Evolutionary conservation across 345 rosid species (phyloP), one percentile per base, ranked within the genome.

Genomic region (Acer yangbiense): DNA sequence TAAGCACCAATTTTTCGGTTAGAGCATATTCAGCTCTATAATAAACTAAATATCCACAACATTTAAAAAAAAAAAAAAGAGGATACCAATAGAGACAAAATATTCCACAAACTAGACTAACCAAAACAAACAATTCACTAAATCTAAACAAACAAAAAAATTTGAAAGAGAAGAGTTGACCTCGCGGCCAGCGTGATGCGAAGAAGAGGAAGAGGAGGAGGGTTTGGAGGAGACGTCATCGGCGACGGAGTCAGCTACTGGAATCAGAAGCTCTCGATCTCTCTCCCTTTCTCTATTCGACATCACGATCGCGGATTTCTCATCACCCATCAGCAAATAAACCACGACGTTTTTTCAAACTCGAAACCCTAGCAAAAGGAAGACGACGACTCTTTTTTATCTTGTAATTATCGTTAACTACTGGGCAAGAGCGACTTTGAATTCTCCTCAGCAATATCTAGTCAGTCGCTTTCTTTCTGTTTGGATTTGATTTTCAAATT

Each of bases 181-280:
- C 96, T 94, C 97, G 8, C 93, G 97, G 69, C 96, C 92, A n/a
- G 98, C 18, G 78, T 89, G 94, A 84, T 87, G 91, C 27, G 91
- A 80, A 10, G 94, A 87, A 17, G 97, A 87, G 63, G 91, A 88
- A 10, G 97, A 88, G 7, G 97, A 83, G 0, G 93, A 91, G 14
- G 93, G 97, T 73, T 90, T 92, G 14, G 97, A 80, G 16, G 89
- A 75, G 60, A 66, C 76, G 69, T 82, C 88, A 52, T 76, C 87
- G 75, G 75, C 81, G 23, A 66, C 81, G 72, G 92, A 77, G 72
- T 89, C 86, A 68, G 91, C 86, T 77, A 91, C 94, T n/a, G 93
- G 97, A 76, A 94, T 93, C 58, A 92, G 91, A 78, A 92, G 92
- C 88, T 94, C 98, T 60, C 94, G 97, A 89, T 94, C 98, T 88